These are phyloP conservation scores for Grigorovia transvaalensis DNA, from an alignment of 805 yeast genomes.

Conservation along the genomic window DNA sequence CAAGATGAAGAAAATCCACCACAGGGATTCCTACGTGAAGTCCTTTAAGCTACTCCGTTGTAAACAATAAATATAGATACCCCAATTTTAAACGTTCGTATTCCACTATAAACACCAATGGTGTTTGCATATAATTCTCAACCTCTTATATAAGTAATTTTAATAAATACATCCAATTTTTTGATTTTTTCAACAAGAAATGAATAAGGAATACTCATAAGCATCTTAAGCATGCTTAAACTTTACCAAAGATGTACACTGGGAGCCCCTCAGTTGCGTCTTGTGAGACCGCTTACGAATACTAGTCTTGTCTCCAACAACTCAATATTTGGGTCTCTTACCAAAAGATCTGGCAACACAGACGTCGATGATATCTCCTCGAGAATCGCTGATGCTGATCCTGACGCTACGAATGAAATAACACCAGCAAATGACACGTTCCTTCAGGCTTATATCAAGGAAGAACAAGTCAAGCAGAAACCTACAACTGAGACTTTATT, in stretches of 20 bases:
- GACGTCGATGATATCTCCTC: conserved; percentile 10
- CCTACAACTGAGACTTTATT: conserved; percentile 46
- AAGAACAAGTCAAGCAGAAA: conserved; percentile 33
- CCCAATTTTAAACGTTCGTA: neutral
- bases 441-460: conserved; percentile 42
- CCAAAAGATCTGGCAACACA: neutral
- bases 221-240: neutral
- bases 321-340: conserved; percentile 2
- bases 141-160: no score
- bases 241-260: neutral
- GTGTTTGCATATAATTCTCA: no score
- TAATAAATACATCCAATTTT: no score
- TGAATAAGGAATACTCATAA: neutral
- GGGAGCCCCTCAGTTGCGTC: neutral
- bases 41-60: conserved; percentile 4
- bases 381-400: conserved; percentile 1
- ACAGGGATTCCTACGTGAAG: conserved; percentile 17
- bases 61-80: neutral
- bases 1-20: conserved; percentile 3
- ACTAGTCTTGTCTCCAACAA: neutral
- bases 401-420: conserved; percentile 11
- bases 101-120: no score
- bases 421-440: conserved; percentile 27
- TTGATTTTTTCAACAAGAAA: neutral
- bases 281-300: neutral